Percentiles rank a stretch among this genome's conserved stretches.
phyloP scores from a whole-genome alignment of 2,329 filamentous ascomycete species.

The Lasiodiplodia sp. region DNA sequence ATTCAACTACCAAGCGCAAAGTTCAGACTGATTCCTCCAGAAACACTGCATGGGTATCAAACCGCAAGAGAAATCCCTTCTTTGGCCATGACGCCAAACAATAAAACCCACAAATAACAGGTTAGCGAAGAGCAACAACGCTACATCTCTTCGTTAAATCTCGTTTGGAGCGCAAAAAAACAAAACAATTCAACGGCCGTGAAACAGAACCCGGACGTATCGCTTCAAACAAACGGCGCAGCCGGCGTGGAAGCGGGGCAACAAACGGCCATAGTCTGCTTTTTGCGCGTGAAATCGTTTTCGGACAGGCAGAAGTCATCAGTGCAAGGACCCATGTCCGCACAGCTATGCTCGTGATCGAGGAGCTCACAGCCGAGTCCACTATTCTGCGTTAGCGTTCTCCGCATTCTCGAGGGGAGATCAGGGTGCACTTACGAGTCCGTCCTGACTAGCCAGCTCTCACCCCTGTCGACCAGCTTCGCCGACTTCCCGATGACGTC shows the following conservation, averaged over 20 bases:
- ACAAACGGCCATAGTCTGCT: background rate
- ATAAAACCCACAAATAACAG: background rate
- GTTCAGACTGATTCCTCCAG: background rate
- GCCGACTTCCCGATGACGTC: constrained; percentile 19
- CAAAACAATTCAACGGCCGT: background rate
- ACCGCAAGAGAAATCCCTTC: background rate
- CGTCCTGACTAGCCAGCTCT: constrained; percentile 22
- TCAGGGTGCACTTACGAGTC: constrained; percentile 11
- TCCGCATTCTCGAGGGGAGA: too few relatives aligned
- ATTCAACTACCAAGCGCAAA: background rate
- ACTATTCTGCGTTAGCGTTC: background rate
- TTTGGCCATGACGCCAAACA: background rate
- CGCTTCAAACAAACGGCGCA: background rate
- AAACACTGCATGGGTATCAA: background rate
- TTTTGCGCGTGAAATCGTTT: constrained; percentile 13
- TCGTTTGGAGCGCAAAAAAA: background rate
- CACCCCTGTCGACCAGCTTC: constrained; percentile 8
- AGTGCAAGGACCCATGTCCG: constrained; percentile 19
- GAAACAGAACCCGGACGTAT: background rate
- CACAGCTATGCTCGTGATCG: constrained; percentile 24
- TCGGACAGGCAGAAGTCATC: constrained; percentile 27
- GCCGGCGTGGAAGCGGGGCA: background rate
- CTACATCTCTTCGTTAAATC: constrained; percentile 7
- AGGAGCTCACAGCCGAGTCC: constrained; percentile 22
- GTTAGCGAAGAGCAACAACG: background rate